phyloP scores from a whole-genome alignment of 306 rosid species.

The Dalbergia cochinchinensis region DNA sequence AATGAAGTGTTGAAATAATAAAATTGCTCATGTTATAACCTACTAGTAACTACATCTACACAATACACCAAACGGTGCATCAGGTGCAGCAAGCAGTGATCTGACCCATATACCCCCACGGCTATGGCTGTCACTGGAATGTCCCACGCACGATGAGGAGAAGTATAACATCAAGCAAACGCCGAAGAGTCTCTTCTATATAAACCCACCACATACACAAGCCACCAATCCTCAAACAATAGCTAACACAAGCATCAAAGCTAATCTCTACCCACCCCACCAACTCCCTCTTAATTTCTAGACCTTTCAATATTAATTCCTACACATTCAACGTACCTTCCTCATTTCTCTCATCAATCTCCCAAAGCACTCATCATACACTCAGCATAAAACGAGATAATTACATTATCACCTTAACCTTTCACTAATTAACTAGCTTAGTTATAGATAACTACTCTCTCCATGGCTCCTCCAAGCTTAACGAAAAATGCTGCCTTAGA shows the following conservation, averaged over 20 bases:
- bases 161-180: not conserved
- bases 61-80: not conserved
- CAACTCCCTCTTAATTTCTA: not conserved
- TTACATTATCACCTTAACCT: not conserved
- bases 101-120: not conserved
- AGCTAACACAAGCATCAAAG: not conserved
- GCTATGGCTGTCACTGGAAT: constrained; percentile 16
- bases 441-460: not conserved
- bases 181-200: not conserved
- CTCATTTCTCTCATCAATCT: not conserved
- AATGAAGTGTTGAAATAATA: too few relatives aligned
- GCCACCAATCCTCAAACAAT: not conserved
- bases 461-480: constrained; percentile 80
- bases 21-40: too few relatives aligned
- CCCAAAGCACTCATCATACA: not conserved
- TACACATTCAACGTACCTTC: not conserved
- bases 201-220: not conserved
- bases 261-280: not conserved
- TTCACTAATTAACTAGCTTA: not conserved
- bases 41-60: too few relatives aligned
- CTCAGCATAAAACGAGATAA: not conserved
- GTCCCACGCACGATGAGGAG: not conserved
- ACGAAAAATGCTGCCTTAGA: constrained; percentile 47
- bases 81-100: not conserved
- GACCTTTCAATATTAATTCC: not conserved